Evolutionary conservation across 2,329 filamentous ascomycete genomes (phyloP), one percentile per base, ranked within the genome.

Genomic region (Seiridium unicorne): DNA sequence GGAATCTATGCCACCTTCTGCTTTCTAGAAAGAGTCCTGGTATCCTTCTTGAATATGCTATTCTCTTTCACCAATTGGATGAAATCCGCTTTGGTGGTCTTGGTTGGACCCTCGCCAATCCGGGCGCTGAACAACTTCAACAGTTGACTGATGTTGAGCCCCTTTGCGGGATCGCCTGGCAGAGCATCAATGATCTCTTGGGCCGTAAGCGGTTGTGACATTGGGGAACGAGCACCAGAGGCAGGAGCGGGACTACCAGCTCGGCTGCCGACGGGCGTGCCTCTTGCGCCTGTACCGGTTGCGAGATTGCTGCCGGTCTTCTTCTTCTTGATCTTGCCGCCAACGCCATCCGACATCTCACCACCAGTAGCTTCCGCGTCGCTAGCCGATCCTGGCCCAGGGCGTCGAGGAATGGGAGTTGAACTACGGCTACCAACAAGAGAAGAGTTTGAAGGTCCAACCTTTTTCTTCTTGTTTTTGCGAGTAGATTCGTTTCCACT

Each of bases 401-500:
- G 69, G 64, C 79, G 79, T 55, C 69, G 65, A 31, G 83, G 78
- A 49, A 85, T 69, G 18, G 86, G 85, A 7, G 85, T 88, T 10
- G 77, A 78, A 18, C 82, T 78, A 26, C 85, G 83, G 61, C 85
- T 87, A 8, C 76, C 76, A 57, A 78, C 78, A 2, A 79, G 72
- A 11, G 82, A 81, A 13, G 78, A 70, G 3, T 72, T 74, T 4
- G 60, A 61, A 11, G 65, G 61, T 1, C 76, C 75, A 63, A 86
- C 83, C 72, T 89, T 90, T 77, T 89, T 91, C 71, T 90, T 86
- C 72, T 84, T 85, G 78, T 91, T 92, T 77, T 95, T 93, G 65
- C 90, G 89, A 32, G 88, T 86, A 0, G 91, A 94, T 73, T 98
- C 94, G 67, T 93, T 96, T 57, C 92, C 94, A 72, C 92, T 96